Base-by-base conservation (phyloP, 106 monocot genomes). In the Gastrodia elata region DNA sequence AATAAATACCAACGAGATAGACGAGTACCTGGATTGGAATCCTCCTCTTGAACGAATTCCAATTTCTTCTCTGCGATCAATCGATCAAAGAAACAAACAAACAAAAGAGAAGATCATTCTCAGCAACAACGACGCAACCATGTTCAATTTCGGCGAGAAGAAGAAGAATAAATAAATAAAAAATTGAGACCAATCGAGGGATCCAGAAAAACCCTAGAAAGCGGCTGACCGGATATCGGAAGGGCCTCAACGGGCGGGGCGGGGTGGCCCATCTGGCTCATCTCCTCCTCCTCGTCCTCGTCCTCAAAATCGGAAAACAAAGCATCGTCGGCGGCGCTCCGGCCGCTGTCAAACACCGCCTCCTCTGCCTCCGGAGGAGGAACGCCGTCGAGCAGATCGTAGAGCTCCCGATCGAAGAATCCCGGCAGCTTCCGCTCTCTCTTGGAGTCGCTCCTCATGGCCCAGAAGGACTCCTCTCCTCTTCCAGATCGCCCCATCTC, bases 331-430 rank as follows among this genome's bases (percentile, higher is more conserved):
- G 58, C 75, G 10, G 82, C 80, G 3, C 78, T 37, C 37, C 82
- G n/a, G 13, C 84, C 86, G 71, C 86, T 83, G 49, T 90, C 90
- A 43, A 82, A 87, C 25, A 82, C 73, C 79, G 10, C 79, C 67
- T 5, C 70, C 49, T n/a, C 64, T 69, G 11, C 77, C 73, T 8
- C 65, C 67, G n/a, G 34, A 38, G 15, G 59, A n/a, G 77, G 27
- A 43, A 37, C 69, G 7, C 83, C 85, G 39, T 91, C 91, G 10
- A 95, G 78, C 1, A 85, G 76, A 22, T 95, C 89, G 49, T 76
- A 95, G 11, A 95, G 87, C 82, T 87, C 94, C 73, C 74, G 58
- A 64, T 95, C 91, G 68, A 95, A 95, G 72, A 87, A 85, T 58
- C 87, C 91, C 11, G 94, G 94, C 70, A 95, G 68, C 73, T 74